phyloP scores from a whole-genome alignment of 345 rosid genomes.

The Acer negundo region DNA sequence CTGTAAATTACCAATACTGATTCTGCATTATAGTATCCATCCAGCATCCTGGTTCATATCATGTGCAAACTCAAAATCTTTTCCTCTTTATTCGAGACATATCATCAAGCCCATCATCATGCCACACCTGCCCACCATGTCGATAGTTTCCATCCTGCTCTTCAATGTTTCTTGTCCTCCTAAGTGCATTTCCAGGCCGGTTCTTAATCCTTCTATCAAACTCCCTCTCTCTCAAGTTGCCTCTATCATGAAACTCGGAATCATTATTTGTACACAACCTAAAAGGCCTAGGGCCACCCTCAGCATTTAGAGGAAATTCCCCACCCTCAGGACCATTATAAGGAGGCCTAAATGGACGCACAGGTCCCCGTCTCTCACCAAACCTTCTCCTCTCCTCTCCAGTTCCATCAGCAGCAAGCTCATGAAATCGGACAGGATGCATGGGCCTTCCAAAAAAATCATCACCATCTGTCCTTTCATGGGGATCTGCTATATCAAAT shows the following conservation, averaged over 20 bases:
- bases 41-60: slow-evolving; percentile 24
- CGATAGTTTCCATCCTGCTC: slow-evolving; percentile 67
- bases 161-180: slow-evolving; percentile 52
- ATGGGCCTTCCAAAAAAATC: slow-evolving; percentile 57
- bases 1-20: slow-evolving; percentile 4
- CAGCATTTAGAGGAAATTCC: slow-evolving; percentile 43
- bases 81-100: slow-evolving; percentile 55
- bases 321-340: slow-evolving; percentile 47
- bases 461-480: slow-evolving; percentile 57
- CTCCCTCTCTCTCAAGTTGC: slow-evolving; percentile 58
- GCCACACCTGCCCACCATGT: slow-evolving; percentile 52
- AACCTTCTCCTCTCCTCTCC: slow-evolving; percentile 66
- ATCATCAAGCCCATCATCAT: slow-evolving; percentile 54
- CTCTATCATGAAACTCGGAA: slow-evolving; percentile 48
- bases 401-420: slow-evolving; percentile 56
- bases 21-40: slow-evolving; percentile 12
- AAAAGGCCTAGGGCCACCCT: slow-evolving; percentile 54
- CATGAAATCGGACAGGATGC: slow-evolving; percentile 65
- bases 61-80: slow-evolving; percentile 47
- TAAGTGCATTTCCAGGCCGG: slow-evolving; percentile 54
- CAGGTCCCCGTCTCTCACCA: slow-evolving; percentile 62
- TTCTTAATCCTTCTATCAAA: slow-evolving; percentile 59
- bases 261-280: slow-evolving; percentile 52
- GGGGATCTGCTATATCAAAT: slow-evolving; percentile 53
- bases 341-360: slow-evolving; percentile 64